Percentiles rank a stretch among this genome's conserved stretches.
phyloP scores from a whole-genome alignment of 352 stramenopile genomes.

The Globisporangium megalacanthum region DNA sequence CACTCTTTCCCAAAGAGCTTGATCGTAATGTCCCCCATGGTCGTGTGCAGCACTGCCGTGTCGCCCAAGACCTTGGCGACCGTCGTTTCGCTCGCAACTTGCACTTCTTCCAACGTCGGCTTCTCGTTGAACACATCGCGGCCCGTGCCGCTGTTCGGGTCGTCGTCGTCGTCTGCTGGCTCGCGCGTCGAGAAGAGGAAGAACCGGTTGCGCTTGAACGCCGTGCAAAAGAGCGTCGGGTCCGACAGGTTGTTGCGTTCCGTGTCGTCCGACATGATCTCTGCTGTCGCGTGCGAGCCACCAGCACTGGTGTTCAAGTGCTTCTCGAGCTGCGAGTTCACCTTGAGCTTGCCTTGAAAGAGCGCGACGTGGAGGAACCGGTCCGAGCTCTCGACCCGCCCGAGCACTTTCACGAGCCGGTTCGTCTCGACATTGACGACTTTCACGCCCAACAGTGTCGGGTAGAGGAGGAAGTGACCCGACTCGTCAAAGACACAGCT shows the following conservation, averaged over 20 bases:
- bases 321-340: conserved; percentile 95
- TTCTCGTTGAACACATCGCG: conserved; percentile 99
- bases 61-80: conserved; percentile 53
- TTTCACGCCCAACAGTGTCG: conserved; percentile 96
- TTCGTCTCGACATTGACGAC: conserved; percentile 95
- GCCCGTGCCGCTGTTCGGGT: conserved; percentile 24
- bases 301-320: conserved; percentile 47
- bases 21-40: conserved; percentile 97
- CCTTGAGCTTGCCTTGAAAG: conserved; percentile 93
- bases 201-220: conserved; percentile 92
- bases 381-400: conserved; percentile 94
- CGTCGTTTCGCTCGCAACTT: conserved; percentile 81
- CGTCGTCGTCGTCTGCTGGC: conserved; percentile 73
- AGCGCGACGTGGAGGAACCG: conserved; percentile 92
- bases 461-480: conserved; percentile 94
- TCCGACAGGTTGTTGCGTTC: conserved; percentile 45
- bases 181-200: conserved; percentile 96
- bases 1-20: conserved; percentile 96
- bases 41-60: conserved; percentile 95
- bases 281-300: conserved; percentile 39
- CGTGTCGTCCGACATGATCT: conserved; percentile 66
- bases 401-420: conserved; percentile 89
- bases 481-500: conserved; percentile 95
- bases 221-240: conserved; percentile 85
- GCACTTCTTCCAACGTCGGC: conserved; percentile 91